These are phyloP conservation scores for Ceratocystis harringtonii DNA, from an alignment of 2,329 filamentous ascomycete species.

Conservation along the genomic window DNA sequence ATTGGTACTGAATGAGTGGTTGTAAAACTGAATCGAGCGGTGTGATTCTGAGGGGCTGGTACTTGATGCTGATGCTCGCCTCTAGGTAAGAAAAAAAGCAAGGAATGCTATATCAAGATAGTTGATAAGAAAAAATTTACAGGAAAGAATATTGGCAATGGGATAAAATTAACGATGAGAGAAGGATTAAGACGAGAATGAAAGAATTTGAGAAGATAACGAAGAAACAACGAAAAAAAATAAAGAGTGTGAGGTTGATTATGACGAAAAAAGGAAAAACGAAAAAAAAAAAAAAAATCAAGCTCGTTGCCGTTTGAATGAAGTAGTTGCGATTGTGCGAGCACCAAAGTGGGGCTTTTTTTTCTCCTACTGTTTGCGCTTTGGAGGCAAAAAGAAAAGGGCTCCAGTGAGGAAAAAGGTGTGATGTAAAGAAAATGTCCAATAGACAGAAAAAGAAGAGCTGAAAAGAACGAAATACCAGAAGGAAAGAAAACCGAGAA, in stretches of 20 bases:
- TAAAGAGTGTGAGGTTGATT: background rate
- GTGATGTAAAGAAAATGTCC: too few species aligned
- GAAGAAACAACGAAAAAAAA: background rate
- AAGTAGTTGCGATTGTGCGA: conserved; percentile 2
- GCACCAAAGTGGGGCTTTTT: background rate
- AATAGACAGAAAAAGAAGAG: background rate
- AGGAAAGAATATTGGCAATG: background rate
- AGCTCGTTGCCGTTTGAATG: background rate
- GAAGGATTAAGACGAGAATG: background rate
- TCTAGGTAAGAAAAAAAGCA: background rate
- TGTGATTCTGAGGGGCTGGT: background rate
- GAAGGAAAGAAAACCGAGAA: background rate
- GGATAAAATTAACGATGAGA: background rate
- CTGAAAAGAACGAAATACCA: background rate
- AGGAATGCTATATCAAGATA: background rate
- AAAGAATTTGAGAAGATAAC: background rate
- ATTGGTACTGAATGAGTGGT: background rate
- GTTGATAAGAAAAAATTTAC: background rate
- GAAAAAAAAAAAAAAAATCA: background rate
- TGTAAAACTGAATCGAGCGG: background rate
- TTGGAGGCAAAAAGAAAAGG: background rate
- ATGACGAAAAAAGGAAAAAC: background rate
- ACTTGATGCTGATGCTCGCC: background rate
- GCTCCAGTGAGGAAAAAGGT: background rate
- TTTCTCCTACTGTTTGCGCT: background rate